Evolutionary conservation across 1,284 basidiomycete genomes (phyloP), one percentile per base, ranked within the genome.

Genomic region (Ustilago trichophora): DNA sequence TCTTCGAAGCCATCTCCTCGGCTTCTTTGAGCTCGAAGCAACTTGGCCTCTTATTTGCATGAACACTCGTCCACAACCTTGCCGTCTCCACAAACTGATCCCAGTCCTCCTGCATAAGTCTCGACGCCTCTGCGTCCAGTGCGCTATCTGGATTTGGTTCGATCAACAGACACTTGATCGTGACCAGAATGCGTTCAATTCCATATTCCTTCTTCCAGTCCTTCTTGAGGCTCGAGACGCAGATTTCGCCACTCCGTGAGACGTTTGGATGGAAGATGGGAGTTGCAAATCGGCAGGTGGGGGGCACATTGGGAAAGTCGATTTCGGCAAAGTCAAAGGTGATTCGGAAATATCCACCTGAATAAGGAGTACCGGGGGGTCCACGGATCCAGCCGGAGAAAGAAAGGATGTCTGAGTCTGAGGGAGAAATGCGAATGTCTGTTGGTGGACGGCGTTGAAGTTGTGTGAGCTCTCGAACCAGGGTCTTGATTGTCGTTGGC

Each of bases 201-300:
- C 93, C 93, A 73, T 92, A 94, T n/a, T 88, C 87, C 16, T 90
- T 87, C 81, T 92, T 89, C 94, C 94, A 97, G 76, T 94, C 92
- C 83, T 96, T 97, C 85, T 97, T 97, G 24, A 98, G 84, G 5
- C 93, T 97, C 83, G 94, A 94, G 10, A 97, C 94, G 82, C 94
- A 98, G 73, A 98, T 98, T 82, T 96, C 94, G 26, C 93, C 93
- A 0, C 86, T 81, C 25, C 87, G 86, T 0, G 92, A 94, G 24
- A 97, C 92, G 77, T 98, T 97, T 0, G 94, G 94, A 77, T 97
- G 94, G 83, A 97, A 97, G 62, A 98, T 94, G 93, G 47, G 49
- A 10, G 68, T 66, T 12, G 33, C 42, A 33, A 62, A 71, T 1
- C 34, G 42, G 31, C 53, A 66, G 1, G 25, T 45, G 0, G 72